Evolutionary conservation across 495 filamentous ascomycete species (phyloP), one percentile per base, ranked within the genome.

Genomic region (Aspergillus haitiensis): DNA sequence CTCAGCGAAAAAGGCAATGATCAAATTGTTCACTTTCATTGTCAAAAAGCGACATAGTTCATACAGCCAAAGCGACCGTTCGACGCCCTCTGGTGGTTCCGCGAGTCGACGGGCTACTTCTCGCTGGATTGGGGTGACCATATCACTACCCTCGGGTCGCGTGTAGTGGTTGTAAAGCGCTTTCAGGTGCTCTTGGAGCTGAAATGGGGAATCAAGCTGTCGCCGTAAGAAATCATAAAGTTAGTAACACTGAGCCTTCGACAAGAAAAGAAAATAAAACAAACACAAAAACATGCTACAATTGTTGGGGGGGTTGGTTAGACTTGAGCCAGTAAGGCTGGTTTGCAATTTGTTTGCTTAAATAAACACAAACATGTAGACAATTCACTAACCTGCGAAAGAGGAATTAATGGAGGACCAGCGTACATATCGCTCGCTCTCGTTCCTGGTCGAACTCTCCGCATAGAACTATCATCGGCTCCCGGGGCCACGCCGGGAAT

Each of bases 151-250:
- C 56, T 80, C 72, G 56, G 85, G 80, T 62, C 84, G 83, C 2
- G 91, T 95, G 75, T 89, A 88, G 66, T 86, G 75, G 71, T 90
- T 83, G 75, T 97, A 89, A 10, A 98, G 85, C 12, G 95, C 89
- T 74, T 93, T 92, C 49, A 98, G 85, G 70, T 98, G 95, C 77
- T 98, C 94, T 72, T 97, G 94, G n/a, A 97, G 86, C 72, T 96
- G 94, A 69, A 98, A 98, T 55, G 94, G 88, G 9, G 92, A 96
- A 69, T 98, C 92, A 69, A 98, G 88, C 85, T 93, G 68, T 45
- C 35, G 88, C 85, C 92, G 68, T 45, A 34, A 56, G 5, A 37
- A 49, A 47, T 6, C 2, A 58, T 11, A 35, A 12, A 36, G 52
- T 18, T 45, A 44, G 53, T 52, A 63, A 77, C 49, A 78, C 71